These are phyloP conservation scores for Ascochyta koolunga DNA, from an alignment of 2,329 filamentous ascomycete species.

Conservation along the genomic window DNA sequence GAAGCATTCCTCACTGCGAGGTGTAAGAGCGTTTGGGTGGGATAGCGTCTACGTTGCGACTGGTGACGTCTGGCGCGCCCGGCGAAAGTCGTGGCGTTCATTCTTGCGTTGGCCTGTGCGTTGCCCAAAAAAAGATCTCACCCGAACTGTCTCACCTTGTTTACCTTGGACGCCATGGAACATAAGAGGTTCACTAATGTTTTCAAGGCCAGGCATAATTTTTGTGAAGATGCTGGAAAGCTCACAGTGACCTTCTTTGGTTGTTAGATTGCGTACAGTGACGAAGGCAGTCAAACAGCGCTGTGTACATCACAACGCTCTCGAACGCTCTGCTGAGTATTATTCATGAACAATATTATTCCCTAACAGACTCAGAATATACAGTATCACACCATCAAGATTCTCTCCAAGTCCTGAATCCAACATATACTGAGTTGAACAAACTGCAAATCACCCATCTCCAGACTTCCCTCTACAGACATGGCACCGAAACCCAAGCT, in stretches of 20 bases:
- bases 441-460: neutral
- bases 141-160: neutral
- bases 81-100: neutral
- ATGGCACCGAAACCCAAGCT: neutral
- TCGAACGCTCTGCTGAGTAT: neutral
- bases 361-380: neutral
- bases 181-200: neutral
- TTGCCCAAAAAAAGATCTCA: neutral
- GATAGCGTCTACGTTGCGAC: constrained; percentile 9
- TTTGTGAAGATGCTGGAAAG: neutral
- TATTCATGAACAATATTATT: neutral
- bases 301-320: neutral
- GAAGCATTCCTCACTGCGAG: constrained; percentile 35
- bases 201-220: too few relatives aligned
- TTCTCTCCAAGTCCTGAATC: neutral
- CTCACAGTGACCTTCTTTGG: neutral
- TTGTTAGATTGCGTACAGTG: neutral
- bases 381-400: neutral
- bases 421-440: too few relatives aligned
- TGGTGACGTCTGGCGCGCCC: constrained; percentile 1
- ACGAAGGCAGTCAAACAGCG: neutral
- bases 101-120: neutral
- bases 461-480: neutral
- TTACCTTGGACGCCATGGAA: neutral
- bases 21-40: neutral